Conservation (phyloP, 2,329 filamentous ascomycete genomes). For the Apiospora malaysiana region DNA sequence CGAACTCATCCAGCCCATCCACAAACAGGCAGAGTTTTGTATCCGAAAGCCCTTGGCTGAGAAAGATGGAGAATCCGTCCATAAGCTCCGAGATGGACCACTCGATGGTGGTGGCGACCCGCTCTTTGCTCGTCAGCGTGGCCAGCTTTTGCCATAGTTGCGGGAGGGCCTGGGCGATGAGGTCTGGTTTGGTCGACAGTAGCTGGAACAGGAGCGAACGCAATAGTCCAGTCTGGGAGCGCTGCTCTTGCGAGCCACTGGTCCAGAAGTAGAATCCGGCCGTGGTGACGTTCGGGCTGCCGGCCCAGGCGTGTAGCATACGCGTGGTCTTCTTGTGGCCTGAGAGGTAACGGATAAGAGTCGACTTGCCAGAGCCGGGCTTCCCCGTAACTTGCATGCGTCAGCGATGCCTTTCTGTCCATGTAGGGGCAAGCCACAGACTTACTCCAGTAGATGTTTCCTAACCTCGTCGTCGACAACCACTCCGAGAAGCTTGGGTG, state of each 20-base stretch:
- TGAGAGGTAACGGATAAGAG: constrained; percentile 48
- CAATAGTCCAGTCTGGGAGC: constrained; percentile 44
- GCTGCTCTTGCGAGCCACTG: constrained; percentile 45
- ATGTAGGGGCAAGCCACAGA: not conserved
- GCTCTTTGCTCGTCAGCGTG: constrained; percentile 36
- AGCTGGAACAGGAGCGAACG: constrained; percentile 45
- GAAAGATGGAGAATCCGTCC: constrained; percentile 32
- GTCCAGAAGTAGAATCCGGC: constrained; percentile 55
- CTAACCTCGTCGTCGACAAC: constrained; percentile 30
- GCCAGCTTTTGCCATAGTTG: constrained; percentile 36
- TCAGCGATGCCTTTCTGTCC: not conserved
- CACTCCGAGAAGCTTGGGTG: constrained; percentile 35
- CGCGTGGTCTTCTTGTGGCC: constrained; percentile 30
- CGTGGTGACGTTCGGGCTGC: constrained; percentile 33
- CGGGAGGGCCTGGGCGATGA: constrained; percentile 37
- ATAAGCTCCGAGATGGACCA: constrained; percentile 41
- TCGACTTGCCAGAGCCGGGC: constrained; percentile 54
- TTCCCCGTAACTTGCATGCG: constrained; percentile 42
- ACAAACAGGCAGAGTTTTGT: constrained; percentile 35
- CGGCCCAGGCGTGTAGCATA: constrained; percentile 37
- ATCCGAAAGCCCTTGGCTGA: constrained; percentile 29
- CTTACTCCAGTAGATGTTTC: constrained; percentile 41
- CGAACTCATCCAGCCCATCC: constrained; percentile 36
- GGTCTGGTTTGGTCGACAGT: constrained; percentile 32
- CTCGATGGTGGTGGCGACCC: constrained; percentile 37